Percentiles rank a stretch among this genome's conserved stretches.
Evolutionary conservation across 306 rosid genomes (phyloP).

Genomic region (Rosa lucieae): DNA sequence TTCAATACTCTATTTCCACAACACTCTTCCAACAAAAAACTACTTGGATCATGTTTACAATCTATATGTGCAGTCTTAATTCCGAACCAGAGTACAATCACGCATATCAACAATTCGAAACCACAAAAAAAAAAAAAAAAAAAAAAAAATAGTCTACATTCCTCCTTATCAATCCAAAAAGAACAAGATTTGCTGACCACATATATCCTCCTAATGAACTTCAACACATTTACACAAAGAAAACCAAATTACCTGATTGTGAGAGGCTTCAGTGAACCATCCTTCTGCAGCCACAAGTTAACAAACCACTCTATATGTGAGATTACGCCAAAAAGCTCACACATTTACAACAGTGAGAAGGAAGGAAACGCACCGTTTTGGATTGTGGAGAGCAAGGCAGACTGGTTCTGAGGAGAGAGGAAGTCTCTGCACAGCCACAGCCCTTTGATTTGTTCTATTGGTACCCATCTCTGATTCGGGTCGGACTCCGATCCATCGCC

Average conservation of each 20-base stretch:
- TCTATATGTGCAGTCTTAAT: neutral
- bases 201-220: too few relatives aligned
- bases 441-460: conserved; percentile 50
- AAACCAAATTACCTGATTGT: conserved; percentile 45
- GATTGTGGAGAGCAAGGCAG: conserved; percentile 53
- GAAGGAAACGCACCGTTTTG: conserved; percentile 38
- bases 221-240: too few relatives aligned
- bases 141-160: neutral
- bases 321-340: neutral
- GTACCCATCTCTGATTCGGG: conserved; percentile 31
- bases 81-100: too few relatives aligned
- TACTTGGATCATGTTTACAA: neutral
- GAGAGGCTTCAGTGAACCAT: conserved; percentile 55
- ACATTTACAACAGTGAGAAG: neutral
- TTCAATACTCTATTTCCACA: neutral
- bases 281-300: conserved; percentile 47
- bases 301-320: neutral
- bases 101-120: neutral
- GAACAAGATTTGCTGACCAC: too few relatives aligned
- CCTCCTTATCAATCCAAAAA: too few relatives aligned
- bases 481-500: conserved; percentile 2
- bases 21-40: too few relatives aligned
- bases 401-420: conserved; percentile 48
- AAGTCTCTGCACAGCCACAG: conserved; percentile 59
- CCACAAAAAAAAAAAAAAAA: neutral